These are phyloP conservation scores for Atkinsonella texensis DNA, from an alignment of 2,329 filamentous ascomycete genomes.

Conservation along the genomic window DNA sequence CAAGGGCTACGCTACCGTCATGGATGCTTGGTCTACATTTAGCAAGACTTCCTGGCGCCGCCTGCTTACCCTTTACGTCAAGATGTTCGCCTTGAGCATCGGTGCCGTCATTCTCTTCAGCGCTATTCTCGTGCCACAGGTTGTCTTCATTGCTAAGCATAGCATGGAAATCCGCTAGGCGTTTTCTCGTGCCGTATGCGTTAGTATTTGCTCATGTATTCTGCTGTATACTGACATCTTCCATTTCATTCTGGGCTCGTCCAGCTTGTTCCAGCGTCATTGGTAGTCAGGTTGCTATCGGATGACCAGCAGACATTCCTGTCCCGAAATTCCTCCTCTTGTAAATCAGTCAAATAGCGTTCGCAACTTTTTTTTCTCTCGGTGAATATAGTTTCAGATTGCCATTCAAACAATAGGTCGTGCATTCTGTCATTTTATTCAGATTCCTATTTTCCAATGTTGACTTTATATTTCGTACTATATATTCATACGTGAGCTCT, in stretches of 20 bases:
- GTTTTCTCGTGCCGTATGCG: neutral
- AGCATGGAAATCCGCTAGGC: constrained; percentile 3
- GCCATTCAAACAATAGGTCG: no score
- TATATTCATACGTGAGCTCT: constrained; percentile 15
- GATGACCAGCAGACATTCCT: no score
- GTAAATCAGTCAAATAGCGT: no score
- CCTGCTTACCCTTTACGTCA: constrained; percentile 62
- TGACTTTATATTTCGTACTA: constrained; percentile 4
- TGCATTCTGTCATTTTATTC: constrained; percentile 13
- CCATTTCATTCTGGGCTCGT: no score
- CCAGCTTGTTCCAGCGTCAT: no score
- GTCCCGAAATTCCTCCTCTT: no score
- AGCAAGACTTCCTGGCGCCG: constrained; percentile 59
- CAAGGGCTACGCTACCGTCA: constrained; percentile 55
- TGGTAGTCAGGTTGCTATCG: no score
- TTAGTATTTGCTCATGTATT: neutral
- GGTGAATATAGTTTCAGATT: no score
- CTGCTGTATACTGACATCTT: neutral
- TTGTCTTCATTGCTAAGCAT: constrained; percentile 27
- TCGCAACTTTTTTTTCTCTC: neutral
- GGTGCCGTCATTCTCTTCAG: constrained; percentile 33
- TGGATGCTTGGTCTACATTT: constrained; percentile 72
- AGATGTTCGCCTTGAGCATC: constrained; percentile 49
- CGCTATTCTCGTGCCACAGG: constrained; percentile 37
- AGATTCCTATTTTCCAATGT: constrained; percentile 11